Conservation (phyloP, 2,329 filamentous ascomycete species). For the Chaetomiaceae sp. region DNA sequence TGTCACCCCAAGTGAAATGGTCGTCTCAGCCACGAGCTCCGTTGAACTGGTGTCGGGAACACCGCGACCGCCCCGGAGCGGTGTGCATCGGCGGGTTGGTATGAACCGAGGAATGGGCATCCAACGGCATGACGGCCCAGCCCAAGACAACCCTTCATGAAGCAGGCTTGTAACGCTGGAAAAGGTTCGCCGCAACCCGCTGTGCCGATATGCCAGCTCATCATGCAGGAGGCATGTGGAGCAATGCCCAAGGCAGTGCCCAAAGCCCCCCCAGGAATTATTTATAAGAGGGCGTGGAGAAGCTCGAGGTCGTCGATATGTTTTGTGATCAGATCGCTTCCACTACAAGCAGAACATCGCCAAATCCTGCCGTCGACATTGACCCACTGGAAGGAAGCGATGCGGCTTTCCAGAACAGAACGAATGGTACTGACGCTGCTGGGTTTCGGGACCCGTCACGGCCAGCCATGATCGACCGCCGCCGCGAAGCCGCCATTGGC, state of each 20-base stretch:
- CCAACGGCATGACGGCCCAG: constrained; percentile 19
- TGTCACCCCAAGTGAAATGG: too few relatives aligned
- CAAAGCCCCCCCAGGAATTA: constrained; percentile 10
- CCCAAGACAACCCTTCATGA: constrained; percentile 21
- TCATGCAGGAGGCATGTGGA: constrained; percentile 33
- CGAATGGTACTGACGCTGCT: constrained; percentile 17
- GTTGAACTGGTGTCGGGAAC: too few relatives aligned
- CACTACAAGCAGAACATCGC: too few relatives aligned
- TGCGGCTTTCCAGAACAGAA: constrained; percentile 26
- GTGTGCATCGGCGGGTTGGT: constrained; percentile 11
- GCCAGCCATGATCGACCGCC: constrained; percentile 18
- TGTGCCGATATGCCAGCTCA: constrained; percentile 31
- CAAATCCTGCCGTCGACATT: constrained; percentile 4
- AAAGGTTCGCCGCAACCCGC: constrained; percentile 22
- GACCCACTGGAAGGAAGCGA: constrained; percentile 9
- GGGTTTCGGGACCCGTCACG: constrained; percentile 15
- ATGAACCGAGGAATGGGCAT: constrained; percentile 10
- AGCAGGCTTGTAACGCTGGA: constrained; percentile 22
- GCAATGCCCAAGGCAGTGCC: constrained; percentile 18
- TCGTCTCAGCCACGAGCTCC: too few relatives aligned
- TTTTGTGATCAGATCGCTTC: background rate
- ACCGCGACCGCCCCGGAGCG: constrained; percentile 10
- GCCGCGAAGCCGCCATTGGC: constrained; percentile 26
- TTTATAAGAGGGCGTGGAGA: constrained; percentile 20
- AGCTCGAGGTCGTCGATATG: constrained; percentile 1